These are phyloP conservation scores for Serendipita sp. DNA, from an alignment of 768 basidiomycete species.

Conservation along the genomic window DNA sequence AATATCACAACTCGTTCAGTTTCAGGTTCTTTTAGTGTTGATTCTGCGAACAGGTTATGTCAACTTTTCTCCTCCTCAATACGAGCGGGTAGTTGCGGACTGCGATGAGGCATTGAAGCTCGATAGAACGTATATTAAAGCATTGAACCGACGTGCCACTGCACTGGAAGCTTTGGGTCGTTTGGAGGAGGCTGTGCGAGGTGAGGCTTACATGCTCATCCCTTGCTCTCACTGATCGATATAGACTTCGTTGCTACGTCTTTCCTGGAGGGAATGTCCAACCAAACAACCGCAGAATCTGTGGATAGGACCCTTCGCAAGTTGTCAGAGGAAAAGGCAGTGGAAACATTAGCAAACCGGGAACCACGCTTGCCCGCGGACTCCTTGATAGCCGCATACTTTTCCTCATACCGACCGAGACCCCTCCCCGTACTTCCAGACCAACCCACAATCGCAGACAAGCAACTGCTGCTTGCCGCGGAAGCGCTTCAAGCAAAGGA, in stretches of 20 bases:
- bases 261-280: slow-evolving; percentile 85
- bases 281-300: slow-evolving; percentile 55
- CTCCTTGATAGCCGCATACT: slow-evolving; percentile 90
- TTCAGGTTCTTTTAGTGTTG: background rate
- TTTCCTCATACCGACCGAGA: slow-evolving; percentile 89
- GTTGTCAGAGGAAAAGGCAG: slow-evolving; percentile 54
- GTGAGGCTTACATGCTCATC: slow-evolving; percentile 27
- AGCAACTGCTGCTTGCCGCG: slow-evolving; percentile 63
- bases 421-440: slow-evolving; percentile 58
- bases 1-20: too few species aligned
- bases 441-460: slow-evolving; percentile 61
- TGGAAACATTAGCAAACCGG: slow-evolving; percentile 51
- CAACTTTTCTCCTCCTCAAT: slow-evolving; percentile 73
- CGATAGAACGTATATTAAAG: slow-evolving; percentile 76
- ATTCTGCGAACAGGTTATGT: slow-evolving; percentile 50
- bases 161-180: slow-evolving; percentile 67
- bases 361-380: slow-evolving; percentile 74
- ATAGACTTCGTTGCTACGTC: slow-evolving; percentile 93
- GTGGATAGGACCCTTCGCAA: slow-evolving; percentile 91
- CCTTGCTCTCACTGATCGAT: background rate
- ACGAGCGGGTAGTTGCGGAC: slow-evolving; percentile 70
- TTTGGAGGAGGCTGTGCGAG: slow-evolving; percentile 63
- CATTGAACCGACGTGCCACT: slow-evolving; percentile 74
- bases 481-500: slow-evolving; percentile 74
- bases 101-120: slow-evolving; percentile 78